Percentiles rank a stretch among this genome's conserved stretches.
Evolutionary conservation across 2,329 filamentous ascomycete genomes (phyloP).

Genomic region (Dactylellina parvicollis): DNA sequence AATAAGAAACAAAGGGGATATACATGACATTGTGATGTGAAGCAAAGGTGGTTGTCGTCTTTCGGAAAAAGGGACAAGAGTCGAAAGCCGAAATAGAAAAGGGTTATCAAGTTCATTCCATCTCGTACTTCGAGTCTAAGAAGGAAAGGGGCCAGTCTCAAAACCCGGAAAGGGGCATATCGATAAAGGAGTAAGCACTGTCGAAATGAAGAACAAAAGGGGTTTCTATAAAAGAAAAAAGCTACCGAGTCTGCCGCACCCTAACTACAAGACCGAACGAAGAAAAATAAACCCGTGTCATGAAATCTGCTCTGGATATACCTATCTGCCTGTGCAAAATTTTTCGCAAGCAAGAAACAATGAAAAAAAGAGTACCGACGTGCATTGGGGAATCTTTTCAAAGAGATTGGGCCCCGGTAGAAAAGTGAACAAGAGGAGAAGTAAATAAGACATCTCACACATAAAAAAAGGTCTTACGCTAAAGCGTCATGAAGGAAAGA

Average conservation of each 20-base stretch:
- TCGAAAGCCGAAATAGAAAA: slow-evolving; percentile 35
- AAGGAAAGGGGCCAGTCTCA: neutral
- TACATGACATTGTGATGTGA: slow-evolving; percentile 32
- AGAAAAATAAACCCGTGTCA: neutral
- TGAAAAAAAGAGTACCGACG: slow-evolving; percentile 29
- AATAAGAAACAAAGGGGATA: slow-evolving; percentile 4
- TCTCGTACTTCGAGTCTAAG: slow-evolving; percentile 3
- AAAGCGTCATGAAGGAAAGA: slow-evolving; percentile 18
- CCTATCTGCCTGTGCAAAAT: neutral
- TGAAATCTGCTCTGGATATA: neutral
- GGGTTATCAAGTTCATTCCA: slow-evolving; percentile 43
- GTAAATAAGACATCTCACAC: slow-evolving; percentile 19
- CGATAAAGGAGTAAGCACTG: no score
- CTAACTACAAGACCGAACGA: slow-evolving; percentile 23
- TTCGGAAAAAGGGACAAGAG: neutral
- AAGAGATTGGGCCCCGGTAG: neutral
- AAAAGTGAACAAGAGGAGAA: slow-evolving; percentile 1
- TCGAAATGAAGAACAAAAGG: slow-evolving; percentile 2
- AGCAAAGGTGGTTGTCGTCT: slow-evolving; percentile 7
- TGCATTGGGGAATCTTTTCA: slow-evolving; percentile 4
- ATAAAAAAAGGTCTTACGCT: slow-evolving; percentile 20
- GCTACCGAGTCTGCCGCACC: slow-evolving; percentile 37
- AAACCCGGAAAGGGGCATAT: no score
- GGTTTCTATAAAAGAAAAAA: slow-evolving; percentile 19
- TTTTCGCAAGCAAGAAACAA: neutral